Conservation (phyloP, 352 stramenopile genomes). For the Globisporangium recalcitrans region DNA sequence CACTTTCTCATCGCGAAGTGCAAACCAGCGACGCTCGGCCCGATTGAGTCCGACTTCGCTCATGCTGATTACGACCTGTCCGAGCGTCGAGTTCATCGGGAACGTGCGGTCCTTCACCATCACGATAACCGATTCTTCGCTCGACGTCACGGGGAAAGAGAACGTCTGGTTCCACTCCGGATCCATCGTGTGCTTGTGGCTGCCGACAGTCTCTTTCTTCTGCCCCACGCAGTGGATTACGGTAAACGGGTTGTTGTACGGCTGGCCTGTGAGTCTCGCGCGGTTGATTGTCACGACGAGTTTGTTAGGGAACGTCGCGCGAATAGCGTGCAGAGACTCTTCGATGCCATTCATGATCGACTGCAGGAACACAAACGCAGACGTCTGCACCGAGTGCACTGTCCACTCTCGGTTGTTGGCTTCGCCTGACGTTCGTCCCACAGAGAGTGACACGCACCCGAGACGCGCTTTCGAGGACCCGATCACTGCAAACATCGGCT, state of each 20-base stretch:
- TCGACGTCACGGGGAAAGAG: constrained; percentile 80
- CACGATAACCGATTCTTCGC: constrained; percentile 58
- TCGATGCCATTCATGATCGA: constrained; percentile 71
- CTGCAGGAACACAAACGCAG: constrained; percentile 84
- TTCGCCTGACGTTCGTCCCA: constrained; percentile 65
- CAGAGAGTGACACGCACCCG: constrained; percentile 71
- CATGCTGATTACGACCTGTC: constrained; percentile 71
- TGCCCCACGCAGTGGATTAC: constrained; percentile 74
- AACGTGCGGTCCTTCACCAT: constrained; percentile 75
- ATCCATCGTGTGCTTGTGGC: constrained; percentile 87
- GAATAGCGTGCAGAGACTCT: constrained; percentile 68
- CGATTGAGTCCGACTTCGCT: constrained; percentile 77
- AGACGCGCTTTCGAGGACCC: constrained; percentile 63
- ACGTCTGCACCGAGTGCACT: constrained; percentile 82
- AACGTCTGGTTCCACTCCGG: constrained; percentile 89
- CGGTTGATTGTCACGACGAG: constrained; percentile 88
- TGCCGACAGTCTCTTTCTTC: constrained; percentile 85
- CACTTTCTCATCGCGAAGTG: constrained; percentile 67
- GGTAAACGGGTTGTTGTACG: constrained; percentile 86
- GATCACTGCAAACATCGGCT: constrained; percentile 84
- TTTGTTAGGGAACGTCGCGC: constrained; percentile 85
- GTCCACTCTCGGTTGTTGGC: constrained; percentile 76
- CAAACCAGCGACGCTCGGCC: constrained; percentile 75
- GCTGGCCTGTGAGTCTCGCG: constrained; percentile 71
- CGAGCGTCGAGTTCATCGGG: constrained; percentile 69